Conservation (phyloP, 2,329 filamentous ascomycete species). For the Aureobasidium sp. region DNA sequence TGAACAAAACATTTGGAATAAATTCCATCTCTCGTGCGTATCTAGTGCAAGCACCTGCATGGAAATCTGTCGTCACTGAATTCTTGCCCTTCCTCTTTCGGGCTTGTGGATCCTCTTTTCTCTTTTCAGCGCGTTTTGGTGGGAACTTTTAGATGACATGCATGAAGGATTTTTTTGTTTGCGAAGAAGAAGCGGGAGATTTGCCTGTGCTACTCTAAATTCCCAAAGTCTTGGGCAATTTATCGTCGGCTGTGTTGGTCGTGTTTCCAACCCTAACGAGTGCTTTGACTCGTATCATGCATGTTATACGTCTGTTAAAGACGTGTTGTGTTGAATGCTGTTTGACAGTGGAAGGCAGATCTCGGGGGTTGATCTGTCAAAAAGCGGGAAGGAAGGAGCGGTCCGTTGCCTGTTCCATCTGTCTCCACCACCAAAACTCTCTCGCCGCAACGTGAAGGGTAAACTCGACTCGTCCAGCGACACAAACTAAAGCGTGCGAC, state of each 20-base stretch:
- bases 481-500: conserved; percentile 1
- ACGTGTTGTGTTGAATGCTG: background rate
- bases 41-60: background rate
- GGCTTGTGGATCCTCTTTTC: background rate
- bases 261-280: background rate
- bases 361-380: background rate
- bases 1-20: background rate
- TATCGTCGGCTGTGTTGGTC: background rate
- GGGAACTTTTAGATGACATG: conserved; percentile 6
- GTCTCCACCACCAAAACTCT: background rate
- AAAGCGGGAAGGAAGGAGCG: conserved; percentile 10
- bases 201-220: background rate
- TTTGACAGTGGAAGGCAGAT: background rate
- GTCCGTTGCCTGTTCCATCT: background rate
- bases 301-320: background rate
- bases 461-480: background rate
- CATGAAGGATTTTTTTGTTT: background rate
- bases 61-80: background rate
- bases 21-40: background rate
- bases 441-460: background rate
- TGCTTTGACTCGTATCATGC: background rate
- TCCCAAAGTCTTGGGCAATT: background rate
- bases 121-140: background rate
- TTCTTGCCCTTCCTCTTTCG: background rate
- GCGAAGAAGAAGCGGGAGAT: background rate